Evolutionary conservation across 1,284 basidiomycete species (phyloP).

Genomic region (Trichosporon sp.): DNA sequence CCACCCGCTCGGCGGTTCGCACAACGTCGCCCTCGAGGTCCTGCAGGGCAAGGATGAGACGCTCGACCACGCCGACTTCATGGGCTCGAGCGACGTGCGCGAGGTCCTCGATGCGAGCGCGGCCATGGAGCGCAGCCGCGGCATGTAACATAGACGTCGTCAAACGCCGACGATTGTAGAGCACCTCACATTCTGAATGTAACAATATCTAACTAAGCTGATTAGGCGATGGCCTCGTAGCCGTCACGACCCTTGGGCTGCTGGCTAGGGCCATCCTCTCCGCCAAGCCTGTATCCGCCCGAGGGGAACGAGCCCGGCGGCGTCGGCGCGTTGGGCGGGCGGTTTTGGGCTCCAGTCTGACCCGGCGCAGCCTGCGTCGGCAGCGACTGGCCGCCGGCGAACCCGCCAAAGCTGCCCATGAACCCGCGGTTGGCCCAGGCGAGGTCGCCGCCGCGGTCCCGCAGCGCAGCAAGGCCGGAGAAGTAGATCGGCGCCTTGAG

Average conservation of each 20-base stretch:
- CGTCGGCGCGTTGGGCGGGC: not conserved
- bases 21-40: conserved; percentile 86
- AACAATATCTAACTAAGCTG: not conserved
- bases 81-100: conserved; percentile 53
- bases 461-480: conserved; percentile 38
- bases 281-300: conserved; percentile 43
- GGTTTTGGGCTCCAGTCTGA: not conserved
- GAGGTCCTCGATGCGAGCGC: conserved; percentile 50
- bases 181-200: not conserved
- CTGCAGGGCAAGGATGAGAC: conserved; percentile 85
- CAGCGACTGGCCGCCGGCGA: not conserved
- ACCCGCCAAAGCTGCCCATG: conserved; percentile 19
- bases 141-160: conserved; percentile 38
- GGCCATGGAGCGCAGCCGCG: conserved; percentile 51
- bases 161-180: not conserved
- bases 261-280: conserved; percentile 35
- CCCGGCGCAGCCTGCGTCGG: not conserved
- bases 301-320: conserved; percentile 36
- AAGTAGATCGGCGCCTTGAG: conserved; percentile 47
- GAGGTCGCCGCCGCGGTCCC: conserved; percentile 48
- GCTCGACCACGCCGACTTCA: conserved; percentile 73
- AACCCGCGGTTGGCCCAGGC: conserved; percentile 20
- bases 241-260: conserved; percentile 33
- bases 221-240: conserved; percentile 42
- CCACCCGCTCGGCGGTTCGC: conserved; percentile 52